Evolutionary conservation across 805 yeast genomes (phyloP), one percentile per base, ranked within the genome.

Genomic region (Candida golubevii): DNA sequence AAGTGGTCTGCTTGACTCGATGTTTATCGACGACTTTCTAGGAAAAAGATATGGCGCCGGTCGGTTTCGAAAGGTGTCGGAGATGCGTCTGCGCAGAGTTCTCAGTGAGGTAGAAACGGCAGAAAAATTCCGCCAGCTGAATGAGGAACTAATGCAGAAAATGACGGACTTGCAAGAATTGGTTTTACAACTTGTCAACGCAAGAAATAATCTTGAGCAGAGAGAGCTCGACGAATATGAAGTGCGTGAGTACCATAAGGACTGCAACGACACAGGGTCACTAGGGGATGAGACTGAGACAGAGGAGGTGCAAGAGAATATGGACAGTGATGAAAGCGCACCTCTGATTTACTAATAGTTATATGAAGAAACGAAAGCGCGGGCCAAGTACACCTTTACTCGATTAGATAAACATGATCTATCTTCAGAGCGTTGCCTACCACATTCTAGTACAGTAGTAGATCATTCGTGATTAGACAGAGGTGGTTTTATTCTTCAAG

Each of bases 1-100:
- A 33, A 65, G 68, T 33, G 71, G 70, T 35, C 68, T 71, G 41
- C 65, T 69, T 33, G 74, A 68, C 45, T 64, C 69, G 23, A 46
- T 65, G 31, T 64, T 66, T 38, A 60, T 66, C 35, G 71, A 67
- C 41, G 71, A 66, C 38, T 49, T 63, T 15, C 48, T 66, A 26
- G 57, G 61, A 29, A 59, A 56, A 38, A 59, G 58, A 39, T 65
- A 60, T 41, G 67, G 66, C 7, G 34, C 41, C 36, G 43, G 41
- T 12, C 35, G 45, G 11, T 34, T 35, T 8, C 26, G 44, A 35
- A 39, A 44, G 36, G 37, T 45, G 26, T 37, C 47, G 31, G 35
- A 36, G 32, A 13, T 38, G 26, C 40, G 42, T 12, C 18, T 39
- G 35, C 34, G 40, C 26, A 27, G 47, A 36, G 18, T 39, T 28